These are phyloP conservation scores for Phytophthora pinifolia DNA, from an alignment of 352 stramenopile species.

Conservation along the genomic window DNA sequence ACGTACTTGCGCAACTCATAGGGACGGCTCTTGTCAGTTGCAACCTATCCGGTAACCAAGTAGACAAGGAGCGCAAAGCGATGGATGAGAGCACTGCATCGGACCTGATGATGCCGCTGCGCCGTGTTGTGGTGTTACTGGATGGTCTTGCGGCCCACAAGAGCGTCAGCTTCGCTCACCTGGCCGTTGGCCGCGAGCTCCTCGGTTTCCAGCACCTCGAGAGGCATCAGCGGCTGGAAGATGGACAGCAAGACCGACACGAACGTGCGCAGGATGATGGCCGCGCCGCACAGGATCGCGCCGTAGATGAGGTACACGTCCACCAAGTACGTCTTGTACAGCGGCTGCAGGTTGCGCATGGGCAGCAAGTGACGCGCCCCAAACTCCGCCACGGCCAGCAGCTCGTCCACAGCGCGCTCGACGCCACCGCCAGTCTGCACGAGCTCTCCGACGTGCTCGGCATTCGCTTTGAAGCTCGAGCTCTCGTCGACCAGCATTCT, in stretches of 20 bases:
- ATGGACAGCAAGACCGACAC: slow-evolving; percentile 65
- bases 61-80: slow-evolving; percentile 1
- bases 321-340: slow-evolving; percentile 86
- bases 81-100: slow-evolving; percentile 9
- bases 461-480: slow-evolving; percentile 41
- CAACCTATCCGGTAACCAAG: slow-evolving; percentile 7
- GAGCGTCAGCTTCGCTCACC: slow-evolving; percentile 4
- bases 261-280: slow-evolving; percentile 83
- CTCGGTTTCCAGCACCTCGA: slow-evolving; percentile 25
- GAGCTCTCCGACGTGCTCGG: slow-evolving; percentile 54
- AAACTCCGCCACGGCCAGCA: slow-evolving; percentile 59
- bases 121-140: slow-evolving; percentile 18
- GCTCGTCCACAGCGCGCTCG: slow-evolving; percentile 49
- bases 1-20: too few species aligned
- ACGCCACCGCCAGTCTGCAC: slow-evolving; percentile 59
- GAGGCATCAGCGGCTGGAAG: slow-evolving; percentile 46
- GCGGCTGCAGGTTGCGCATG: slow-evolving; percentile 55
- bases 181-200: slow-evolving; percentile 20
- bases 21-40: too few species aligned
- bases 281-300: slow-evolving; percentile 75
- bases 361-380: slow-evolving; percentile 53
- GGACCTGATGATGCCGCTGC: slow-evolving; percentile 6
- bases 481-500: slow-evolving; percentile 35
- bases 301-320: slow-evolving; percentile 88
- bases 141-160: slow-evolving; percentile 20